A percentile compares a stretch with the other conserved stretches of the same genome.
These are phyloP conservation scores for Litsea cubeba DNA, from an alignment of 164 flowering plant genomes.

Conservation along the genomic window DNA sequence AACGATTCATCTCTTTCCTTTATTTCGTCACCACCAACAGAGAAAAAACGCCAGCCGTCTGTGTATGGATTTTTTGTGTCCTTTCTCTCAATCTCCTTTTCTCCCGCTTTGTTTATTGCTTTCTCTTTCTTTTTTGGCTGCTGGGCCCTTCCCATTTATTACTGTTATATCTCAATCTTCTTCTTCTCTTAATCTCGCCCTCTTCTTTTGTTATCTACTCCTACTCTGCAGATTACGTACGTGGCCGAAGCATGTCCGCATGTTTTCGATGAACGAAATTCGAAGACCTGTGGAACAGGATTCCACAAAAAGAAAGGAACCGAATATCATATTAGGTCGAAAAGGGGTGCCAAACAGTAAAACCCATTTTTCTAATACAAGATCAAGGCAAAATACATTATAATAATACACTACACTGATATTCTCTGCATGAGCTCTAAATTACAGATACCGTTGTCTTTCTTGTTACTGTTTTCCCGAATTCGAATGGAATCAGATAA, in stretches of 20 bases:
- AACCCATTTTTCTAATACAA: background rate
- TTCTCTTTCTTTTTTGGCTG: background rate
- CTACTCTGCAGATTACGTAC: background rate
- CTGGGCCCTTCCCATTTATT: no score
- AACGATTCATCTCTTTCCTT: background rate
- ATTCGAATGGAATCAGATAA: no score
- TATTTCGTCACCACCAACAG: background rate
- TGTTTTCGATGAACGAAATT: background rate
- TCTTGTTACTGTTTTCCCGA: no score
- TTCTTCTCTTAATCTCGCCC: background rate
- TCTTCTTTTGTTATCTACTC: background rate
- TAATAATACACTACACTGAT: background rate
- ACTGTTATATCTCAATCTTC: no score
- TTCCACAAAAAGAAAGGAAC: constrained; percentile 3
- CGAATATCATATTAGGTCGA: background rate
- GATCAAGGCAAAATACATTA: background rate
- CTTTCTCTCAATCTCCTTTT: background rate
- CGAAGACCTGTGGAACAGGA: constrained; percentile 3
- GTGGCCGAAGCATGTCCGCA: constrained; percentile 6
- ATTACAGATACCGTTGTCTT: no score
- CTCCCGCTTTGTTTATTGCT: background rate
- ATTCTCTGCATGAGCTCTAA: no score
- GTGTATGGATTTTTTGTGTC: no score
- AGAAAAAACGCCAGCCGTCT: background rate
- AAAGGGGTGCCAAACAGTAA: background rate